Evolutionary conservation across 805 yeast genomes (phyloP).

Genomic region (Martiniozyma abietophila): DNA sequence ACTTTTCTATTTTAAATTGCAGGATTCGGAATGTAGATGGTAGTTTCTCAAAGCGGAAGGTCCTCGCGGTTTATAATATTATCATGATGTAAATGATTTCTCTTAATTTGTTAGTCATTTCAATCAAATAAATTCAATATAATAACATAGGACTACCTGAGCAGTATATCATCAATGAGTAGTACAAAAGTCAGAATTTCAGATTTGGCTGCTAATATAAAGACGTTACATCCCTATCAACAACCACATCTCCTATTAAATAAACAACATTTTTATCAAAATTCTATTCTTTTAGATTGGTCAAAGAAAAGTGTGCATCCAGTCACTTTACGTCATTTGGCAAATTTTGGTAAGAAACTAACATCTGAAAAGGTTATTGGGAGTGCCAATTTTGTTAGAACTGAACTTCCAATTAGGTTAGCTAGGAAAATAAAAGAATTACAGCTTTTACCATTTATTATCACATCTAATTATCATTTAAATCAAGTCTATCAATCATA

Average conservation of each 20-base stretch:
- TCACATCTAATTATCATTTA: conserved; percentile 77
- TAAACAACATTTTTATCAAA: conserved; percentile 81
- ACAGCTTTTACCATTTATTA: conserved; percentile 72
- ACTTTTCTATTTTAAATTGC: no score
- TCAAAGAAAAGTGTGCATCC: conserved; percentile 69
- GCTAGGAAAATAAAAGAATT: conserved; percentile 72
- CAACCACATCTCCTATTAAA: conserved; percentile 12
- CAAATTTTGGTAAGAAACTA: conserved; percentile 75
- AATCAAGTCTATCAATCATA: conserved; percentile 81
- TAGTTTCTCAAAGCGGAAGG: no score
- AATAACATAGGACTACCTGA: no score
- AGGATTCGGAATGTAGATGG: no score
- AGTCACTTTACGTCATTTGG: conserved; percentile 80
- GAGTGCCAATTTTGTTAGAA: conserved; percentile 82
- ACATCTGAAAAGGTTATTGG: conserved; percentile 68
- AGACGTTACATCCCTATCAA: conserved; percentile 8
- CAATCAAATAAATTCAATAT: no score
- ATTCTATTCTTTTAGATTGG: conserved; percentile 56
- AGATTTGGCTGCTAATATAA: conserved; percentile 2
- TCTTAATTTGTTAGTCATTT: no score
- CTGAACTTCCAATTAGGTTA: conserved; percentile 76
- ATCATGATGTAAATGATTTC: no score
- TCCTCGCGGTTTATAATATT: no score
- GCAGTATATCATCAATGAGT: neutral
- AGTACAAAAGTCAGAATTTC: neutral